A percentile compares a stretch with the other conserved stretches of the same genome.
Evolutionary conservation across 2,329 filamentous ascomycete genomes (phyloP).

Genomic region (Nannizziopsis barbatae): DNA sequence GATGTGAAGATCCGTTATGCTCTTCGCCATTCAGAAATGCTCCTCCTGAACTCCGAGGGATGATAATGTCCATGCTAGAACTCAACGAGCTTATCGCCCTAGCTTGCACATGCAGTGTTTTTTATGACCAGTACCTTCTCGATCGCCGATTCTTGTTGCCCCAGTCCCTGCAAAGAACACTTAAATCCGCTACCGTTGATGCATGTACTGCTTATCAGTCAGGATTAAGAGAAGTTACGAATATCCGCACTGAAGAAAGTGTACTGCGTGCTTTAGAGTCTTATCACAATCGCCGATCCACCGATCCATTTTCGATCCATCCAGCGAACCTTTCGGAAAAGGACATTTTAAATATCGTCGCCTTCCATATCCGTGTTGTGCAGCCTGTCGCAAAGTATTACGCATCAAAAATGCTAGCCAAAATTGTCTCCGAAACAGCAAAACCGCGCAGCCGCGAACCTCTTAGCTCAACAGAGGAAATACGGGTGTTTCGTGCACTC

Average conservation of each 20-base stretch:
- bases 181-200: neutral
- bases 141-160: neutral
- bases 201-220: neutral
- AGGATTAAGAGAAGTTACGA: neutral
- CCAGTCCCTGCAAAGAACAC: neutral
- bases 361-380: neutral
- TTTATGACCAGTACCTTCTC: neutral
- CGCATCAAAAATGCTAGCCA: neutral
- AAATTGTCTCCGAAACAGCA: neutral
- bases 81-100: neutral
- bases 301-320: neutral
- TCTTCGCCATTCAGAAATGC: neutral
- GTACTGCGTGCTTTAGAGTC: neutral
- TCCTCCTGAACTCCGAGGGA: neutral
- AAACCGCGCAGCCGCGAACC: neutral
- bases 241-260: neutral
- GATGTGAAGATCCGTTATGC: too few species aligned
- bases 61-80: neutral
- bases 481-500: neutral
- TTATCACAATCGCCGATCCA: neutral
- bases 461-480: neutral
- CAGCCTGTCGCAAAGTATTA: neutral
- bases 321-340: neutral
- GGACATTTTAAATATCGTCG: neutral
- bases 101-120: neutral